Evolutionary conservation across 805 yeast species (phyloP), one percentile per base, ranked within the genome.

Genomic region (Candida ovalis): DNA sequence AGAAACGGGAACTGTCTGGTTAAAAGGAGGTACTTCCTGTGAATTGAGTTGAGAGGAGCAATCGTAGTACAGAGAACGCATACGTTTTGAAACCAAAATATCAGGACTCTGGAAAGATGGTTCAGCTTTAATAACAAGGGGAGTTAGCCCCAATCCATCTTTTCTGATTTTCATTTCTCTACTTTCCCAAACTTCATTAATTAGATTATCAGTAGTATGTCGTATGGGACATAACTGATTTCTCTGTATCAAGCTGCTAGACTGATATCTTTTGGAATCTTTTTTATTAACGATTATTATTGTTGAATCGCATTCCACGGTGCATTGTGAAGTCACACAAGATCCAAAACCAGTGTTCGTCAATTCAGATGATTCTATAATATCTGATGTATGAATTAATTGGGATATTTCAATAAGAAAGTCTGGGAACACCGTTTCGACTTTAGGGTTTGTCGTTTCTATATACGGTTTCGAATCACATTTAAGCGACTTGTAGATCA

Each of bases 271-370:
- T 42, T 52, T 49, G 15, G 42, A 24, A 2, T 44, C 8, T 1
- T 27, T 48, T 3, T 50, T 24, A 42, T 57, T 56, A 12, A 47
- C 48, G 21, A 59, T 49, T 2, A 75, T 48, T 18, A 68, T 59
- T 46, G 74, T 68, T 13, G 75, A 65, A 59, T 78, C 83, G 45
- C 79, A 72, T 45, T 68, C 69, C 1, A 76, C 77, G 3, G 62
- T 43, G 1, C 80, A 78, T 5, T 58, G 45, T 7, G 63, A 49
- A 38, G 73, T 71, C 33, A 77, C 54, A 0, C 75, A 69, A 1
- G 80, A 70, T 0, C 82, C 81, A 50, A 54, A 63, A 2, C 81
- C 83, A 3, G 81, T 75, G 53, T 78, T 78, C 5, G 82, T 77
- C 40, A 72, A 59, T 2, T 60, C 51, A 3, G 72, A 65, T 13